A percentile compares a stretch with the other conserved stretches of the same genome.
These are phyloP conservation scores for Glycine tomentella DNA, from an alignment of 306 rosid genomes.

Conservation along the genomic window DNA sequence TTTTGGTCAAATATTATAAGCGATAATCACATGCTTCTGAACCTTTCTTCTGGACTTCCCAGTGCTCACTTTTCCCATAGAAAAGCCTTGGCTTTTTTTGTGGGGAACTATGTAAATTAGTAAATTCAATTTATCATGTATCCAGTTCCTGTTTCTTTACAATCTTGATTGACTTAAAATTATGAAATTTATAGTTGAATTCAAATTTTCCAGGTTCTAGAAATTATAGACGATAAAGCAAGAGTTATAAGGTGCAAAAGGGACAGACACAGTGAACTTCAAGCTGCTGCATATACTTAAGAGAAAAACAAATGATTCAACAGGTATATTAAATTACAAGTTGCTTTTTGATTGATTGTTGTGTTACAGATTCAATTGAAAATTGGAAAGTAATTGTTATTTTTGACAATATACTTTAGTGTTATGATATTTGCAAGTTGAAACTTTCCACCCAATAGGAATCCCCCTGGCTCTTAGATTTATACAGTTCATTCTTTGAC, in stretches of 20 bases:
- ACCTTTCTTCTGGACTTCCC: background rate
- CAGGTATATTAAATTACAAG: slow-evolving; percentile 50
- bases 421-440: slow-evolving; percentile 23
- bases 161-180: background rate
- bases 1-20: slow-evolving; percentile 11
- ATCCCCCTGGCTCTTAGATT: too few relatives aligned
- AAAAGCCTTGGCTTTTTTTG: slow-evolving; percentile 19
- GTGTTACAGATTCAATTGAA: slow-evolving; percentile 29
- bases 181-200: slow-evolving; percentile 39
- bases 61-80: background rate
- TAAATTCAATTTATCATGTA: slow-evolving; percentile 2
- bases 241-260: slow-evolving; percentile 78
- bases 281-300: slow-evolving; percentile 63
- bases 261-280: slow-evolving; percentile 62
- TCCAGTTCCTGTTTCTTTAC: slow-evolving; percentile 29
- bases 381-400: background rate
- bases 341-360: slow-evolving; percentile 25
- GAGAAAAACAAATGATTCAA: slow-evolving; percentile 35
- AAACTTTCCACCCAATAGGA: background rate
- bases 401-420: background rate
- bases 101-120: slow-evolving; percentile 1
- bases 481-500: too few relatives aligned
- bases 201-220: slow-evolving; percentile 71
- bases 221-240: slow-evolving; percentile 69
- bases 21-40: background rate